Percentiles rank a stretch among this genome's conserved stretches.
phyloP scores from a whole-genome alignment of 2,329 filamentous ascomycete species.

The Pseudonectria foliicola region DNA sequence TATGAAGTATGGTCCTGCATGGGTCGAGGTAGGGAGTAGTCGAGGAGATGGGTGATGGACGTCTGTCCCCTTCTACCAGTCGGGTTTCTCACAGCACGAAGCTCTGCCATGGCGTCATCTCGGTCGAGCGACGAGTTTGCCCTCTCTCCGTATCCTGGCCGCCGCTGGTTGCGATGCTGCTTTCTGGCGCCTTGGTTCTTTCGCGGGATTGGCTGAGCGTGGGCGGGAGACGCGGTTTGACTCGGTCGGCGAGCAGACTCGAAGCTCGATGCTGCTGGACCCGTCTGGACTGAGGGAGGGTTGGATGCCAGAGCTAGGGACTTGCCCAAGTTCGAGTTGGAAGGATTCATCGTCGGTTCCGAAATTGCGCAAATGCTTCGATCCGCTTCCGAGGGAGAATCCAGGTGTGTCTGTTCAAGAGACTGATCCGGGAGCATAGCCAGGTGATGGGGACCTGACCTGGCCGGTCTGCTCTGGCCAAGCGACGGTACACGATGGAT shows the following conservation, averaged over 20 bases:
- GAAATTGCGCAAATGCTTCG: background rate
- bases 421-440: no score
- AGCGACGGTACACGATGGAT: background rate
- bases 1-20: slow-evolving; percentile 50
- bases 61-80: slow-evolving; percentile 82
- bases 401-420: background rate
- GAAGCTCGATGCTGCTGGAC: slow-evolving; percentile 39
- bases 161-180: slow-evolving; percentile 77
- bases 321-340: slow-evolving; percentile 38
- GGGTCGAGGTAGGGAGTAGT: slow-evolving; percentile 74
- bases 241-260: slow-evolving; percentile 44
- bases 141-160: slow-evolving; percentile 45
- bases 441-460: no score
- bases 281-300: slow-evolving; percentile 32
- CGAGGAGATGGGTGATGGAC: slow-evolving; percentile 93
- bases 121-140: slow-evolving; percentile 47
- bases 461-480: no score
- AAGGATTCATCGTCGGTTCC: slow-evolving; percentile 27
- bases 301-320: slow-evolving; percentile 39
- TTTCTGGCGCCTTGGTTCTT: slow-evolving; percentile 71
- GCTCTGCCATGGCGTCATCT: slow-evolving; percentile 83
- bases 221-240: slow-evolving; percentile 25
- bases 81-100: slow-evolving; percentile 51
- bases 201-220: slow-evolving; percentile 45
- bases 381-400: slow-evolving; percentile 2